phyloP scores from a whole-genome alignment of 345 rosid genomes.

The Salix brachista region DNA sequence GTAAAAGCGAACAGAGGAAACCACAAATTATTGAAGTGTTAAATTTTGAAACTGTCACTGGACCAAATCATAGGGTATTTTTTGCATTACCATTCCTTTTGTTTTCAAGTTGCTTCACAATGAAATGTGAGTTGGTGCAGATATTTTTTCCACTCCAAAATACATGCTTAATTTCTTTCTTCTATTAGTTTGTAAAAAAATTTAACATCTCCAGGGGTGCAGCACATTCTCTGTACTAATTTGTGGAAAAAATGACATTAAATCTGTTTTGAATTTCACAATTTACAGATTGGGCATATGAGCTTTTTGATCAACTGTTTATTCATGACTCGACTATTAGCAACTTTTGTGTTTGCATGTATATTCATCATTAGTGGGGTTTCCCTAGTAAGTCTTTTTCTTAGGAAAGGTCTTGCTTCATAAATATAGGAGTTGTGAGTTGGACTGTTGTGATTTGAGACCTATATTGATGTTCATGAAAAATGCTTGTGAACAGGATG shows the following conservation, averaged over 20 bases:
- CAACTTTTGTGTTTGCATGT: no score
- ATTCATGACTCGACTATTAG: background rate
- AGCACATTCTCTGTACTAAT: background rate
- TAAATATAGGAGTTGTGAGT: background rate
- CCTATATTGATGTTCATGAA: background rate
- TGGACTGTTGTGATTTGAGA: background rate
- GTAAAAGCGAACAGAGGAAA: background rate
- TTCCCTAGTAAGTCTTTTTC: background rate
- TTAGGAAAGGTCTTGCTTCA: background rate
- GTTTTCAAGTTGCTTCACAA: background rate
- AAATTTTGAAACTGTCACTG: background rate
- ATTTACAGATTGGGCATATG: background rate
- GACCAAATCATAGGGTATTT: background rate
- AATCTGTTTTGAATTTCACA: background rate
- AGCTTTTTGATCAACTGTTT: background rate
- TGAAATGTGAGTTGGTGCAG: background rate
- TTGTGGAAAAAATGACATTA: background rate
- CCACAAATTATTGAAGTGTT: background rate
- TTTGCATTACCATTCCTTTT: background rate
- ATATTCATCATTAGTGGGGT: background rate
- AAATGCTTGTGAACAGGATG: constrained; percentile 21
- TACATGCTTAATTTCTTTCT: background rate
- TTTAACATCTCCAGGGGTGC: background rate
- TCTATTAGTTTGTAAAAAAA: background rate
- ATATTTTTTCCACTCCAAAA: background rate